These are phyloP conservation scores for Trichophyton verrucosum DNA, from an alignment of 2,329 filamentous ascomycete genomes.

Conservation along the genomic window DNA sequence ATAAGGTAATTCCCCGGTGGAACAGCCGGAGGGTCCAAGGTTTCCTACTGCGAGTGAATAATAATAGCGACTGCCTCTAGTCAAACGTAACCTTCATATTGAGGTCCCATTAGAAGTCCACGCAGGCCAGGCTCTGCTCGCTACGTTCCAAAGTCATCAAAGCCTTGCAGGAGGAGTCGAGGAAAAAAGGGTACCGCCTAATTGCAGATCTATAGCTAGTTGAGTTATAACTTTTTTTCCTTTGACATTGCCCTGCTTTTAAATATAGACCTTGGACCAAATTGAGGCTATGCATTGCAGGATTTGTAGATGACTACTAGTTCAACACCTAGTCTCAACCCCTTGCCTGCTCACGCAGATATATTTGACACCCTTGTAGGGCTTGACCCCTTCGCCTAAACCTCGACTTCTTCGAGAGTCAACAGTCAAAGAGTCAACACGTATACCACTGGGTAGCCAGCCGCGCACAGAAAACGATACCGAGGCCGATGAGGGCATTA, in stretches of 20 bases:
- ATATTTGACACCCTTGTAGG: constrained; percentile 98
- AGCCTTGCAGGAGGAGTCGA: too few relatives aligned
- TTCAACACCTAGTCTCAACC: constrained; percentile 33
- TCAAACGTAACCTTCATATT: too few relatives aligned
- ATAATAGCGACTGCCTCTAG: too few relatives aligned
- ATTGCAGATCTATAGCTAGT: too few relatives aligned
- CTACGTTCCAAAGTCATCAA: too few relatives aligned
- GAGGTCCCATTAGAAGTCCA: too few relatives aligned
- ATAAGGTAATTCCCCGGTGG: background rate
- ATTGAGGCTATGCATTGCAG: background rate
- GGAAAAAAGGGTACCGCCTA: too few relatives aligned
- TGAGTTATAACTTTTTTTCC: background rate
- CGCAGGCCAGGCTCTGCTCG: too few relatives aligned
- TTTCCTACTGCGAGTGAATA: background rate
- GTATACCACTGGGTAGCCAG: constrained; percentile 53
- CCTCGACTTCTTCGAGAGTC: constrained; percentile 72
- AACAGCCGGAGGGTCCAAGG: background rate
- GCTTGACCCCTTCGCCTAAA: constrained; percentile 74
- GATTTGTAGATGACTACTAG: background rate
- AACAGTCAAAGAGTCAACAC: constrained; percentile 49
- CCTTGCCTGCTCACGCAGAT: constrained; percentile 56
- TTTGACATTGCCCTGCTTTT: background rate
- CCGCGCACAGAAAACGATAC: constrained; percentile 53
- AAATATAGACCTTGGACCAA: background rate
- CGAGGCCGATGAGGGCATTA: constrained; percentile 69